Evolutionary conservation across 345 rosid genomes (phyloP).

Genomic region (Lepidium aucheri): DNA sequence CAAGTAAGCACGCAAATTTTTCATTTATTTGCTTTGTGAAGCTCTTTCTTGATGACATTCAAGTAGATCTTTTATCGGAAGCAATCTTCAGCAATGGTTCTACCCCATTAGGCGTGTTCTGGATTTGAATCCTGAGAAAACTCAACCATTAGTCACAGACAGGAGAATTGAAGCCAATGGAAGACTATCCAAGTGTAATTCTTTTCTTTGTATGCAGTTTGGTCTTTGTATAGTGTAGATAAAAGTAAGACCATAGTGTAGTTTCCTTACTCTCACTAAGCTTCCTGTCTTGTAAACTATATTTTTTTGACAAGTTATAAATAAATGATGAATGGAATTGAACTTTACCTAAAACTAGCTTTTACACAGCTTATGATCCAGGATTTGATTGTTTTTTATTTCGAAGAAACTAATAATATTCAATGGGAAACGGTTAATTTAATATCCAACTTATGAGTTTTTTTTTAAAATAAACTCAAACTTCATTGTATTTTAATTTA

Average conservation of each 20-base stretch:
- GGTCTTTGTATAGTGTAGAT: not conserved
- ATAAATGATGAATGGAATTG: not conserved
- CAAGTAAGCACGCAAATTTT: not conserved
- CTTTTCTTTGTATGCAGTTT: conserved; percentile 16
- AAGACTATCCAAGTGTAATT: conserved; percentile 8
- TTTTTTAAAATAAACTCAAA: no score
- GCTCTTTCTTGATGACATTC: not conserved
- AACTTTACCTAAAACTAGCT: not conserved
- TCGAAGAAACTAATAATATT: no score
- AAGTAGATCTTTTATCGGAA: not conserved
- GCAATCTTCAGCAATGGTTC: not conserved
- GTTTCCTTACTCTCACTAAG: conserved; percentile 35
- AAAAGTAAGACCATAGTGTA: conserved; percentile 22
- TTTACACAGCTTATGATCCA: no score
- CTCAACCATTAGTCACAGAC: conserved; percentile 1
- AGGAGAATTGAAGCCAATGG: not conserved
- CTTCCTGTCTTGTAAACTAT: conserved; percentile 31
- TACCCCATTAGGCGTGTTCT: conserved; percentile 3
- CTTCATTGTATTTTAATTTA: no score
- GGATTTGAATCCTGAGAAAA: conserved; percentile 12
- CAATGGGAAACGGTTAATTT: no score
- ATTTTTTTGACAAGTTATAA: no score
- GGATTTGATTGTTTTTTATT: no score
- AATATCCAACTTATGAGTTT: no score
- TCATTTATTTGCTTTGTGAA: conserved; percentile 3